phyloP scores from a whole-genome alignment of 768 basidiomycete species.

The Suillus bovinus region DNA sequence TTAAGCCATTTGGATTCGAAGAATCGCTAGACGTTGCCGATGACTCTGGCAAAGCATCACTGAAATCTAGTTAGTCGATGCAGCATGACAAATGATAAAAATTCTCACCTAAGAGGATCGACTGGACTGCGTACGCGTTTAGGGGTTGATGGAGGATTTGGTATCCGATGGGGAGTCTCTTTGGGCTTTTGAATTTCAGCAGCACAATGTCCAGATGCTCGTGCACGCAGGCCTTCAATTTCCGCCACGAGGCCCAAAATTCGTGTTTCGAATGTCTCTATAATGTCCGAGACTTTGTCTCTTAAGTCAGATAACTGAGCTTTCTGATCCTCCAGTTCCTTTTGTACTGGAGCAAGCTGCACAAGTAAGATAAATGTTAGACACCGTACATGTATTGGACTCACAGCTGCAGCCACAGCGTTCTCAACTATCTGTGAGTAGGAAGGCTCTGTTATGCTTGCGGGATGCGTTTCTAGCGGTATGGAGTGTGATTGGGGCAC shows the following conservation, averaged over 20 bases:
- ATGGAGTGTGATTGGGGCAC: background rate
- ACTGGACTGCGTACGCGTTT: constrained; percentile 35
- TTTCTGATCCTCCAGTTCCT: constrained; percentile 49
- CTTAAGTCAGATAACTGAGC: constrained; percentile 41
- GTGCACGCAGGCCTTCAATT: constrained; percentile 32
- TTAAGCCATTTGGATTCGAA: constrained; percentile 19
- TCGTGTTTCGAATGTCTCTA: constrained; percentile 36
- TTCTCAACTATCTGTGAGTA: constrained; percentile 9
- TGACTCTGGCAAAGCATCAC: constrained; percentile 21
- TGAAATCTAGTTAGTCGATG: constrained; percentile 18
- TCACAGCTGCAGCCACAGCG: constrained; percentile 31
- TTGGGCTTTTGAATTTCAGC: constrained; percentile 10
- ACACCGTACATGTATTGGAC: constrained; percentile 10
- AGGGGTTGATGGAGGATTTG: constrained; percentile 33
- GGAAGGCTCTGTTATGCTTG: background rate
- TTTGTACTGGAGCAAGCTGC: constrained; percentile 53
- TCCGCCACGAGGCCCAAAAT: constrained; percentile 39
- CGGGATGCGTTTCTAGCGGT: background rate
- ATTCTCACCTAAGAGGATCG: constrained; percentile 27
- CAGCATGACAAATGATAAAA: background rate
- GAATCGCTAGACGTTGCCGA: constrained; percentile 24
- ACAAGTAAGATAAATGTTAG: constrained; percentile 9
- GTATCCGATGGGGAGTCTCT: constrained; percentile 24
- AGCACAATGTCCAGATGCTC: constrained; percentile 14
- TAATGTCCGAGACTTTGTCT: constrained; percentile 29